phyloP scores from a whole-genome alignment of 2,329 filamentous ascomycete species.

The Thielaviopsis populi region DNA sequence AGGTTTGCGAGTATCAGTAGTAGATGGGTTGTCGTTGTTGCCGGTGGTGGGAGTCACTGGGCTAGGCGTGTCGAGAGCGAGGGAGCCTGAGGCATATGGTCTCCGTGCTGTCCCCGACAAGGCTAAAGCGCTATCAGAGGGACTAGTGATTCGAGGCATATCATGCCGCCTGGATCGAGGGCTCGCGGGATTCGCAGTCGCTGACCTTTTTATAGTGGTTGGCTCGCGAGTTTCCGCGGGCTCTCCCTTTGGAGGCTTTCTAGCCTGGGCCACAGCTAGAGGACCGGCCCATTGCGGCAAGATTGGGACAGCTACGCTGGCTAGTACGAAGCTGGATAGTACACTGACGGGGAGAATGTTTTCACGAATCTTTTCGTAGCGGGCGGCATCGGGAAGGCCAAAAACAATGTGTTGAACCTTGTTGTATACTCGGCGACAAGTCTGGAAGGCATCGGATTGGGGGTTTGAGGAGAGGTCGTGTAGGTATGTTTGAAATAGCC shows the following conservation, averaged over 20 bases:
- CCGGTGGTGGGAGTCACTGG: slow-evolving; percentile 5
- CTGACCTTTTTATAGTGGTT: slow-evolving; percentile 40
- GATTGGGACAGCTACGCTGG: slow-evolving; percentile 58
- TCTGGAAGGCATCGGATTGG: slow-evolving; percentile 63
- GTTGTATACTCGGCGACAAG: slow-evolving; percentile 71
- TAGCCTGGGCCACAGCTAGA: slow-evolving; percentile 65
- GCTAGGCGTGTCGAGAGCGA: slow-evolving; percentile 14
- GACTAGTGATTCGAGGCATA: slow-evolving; percentile 15
- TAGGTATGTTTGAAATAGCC: slow-evolving; percentile 78
- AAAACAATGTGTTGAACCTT: slow-evolving; percentile 82
- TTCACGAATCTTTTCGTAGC: slow-evolving; percentile 63
- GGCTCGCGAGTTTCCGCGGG: slow-evolving; percentile 30
- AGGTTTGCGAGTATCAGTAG: slow-evolving; percentile 24
- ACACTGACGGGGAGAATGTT: slow-evolving; percentile 69
- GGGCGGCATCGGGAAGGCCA: slow-evolving; percentile 52
- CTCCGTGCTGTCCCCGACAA: background rate
- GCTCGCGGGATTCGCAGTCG: slow-evolving; percentile 44
- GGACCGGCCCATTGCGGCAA: slow-evolving; percentile 67
- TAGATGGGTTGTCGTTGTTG: background rate
- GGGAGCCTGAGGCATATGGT: slow-evolving; percentile 11
- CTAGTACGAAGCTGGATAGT: slow-evolving; percentile 64
- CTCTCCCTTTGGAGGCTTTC: slow-evolving; percentile 49
- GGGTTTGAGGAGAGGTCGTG: slow-evolving; percentile 65
- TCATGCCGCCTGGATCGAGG: slow-evolving; percentile 33
- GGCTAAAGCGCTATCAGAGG: slow-evolving; percentile 7